Conservation (phyloP, 768 basidiomycete genomes). For the Pleurotus citrinopileatus region DNA sequence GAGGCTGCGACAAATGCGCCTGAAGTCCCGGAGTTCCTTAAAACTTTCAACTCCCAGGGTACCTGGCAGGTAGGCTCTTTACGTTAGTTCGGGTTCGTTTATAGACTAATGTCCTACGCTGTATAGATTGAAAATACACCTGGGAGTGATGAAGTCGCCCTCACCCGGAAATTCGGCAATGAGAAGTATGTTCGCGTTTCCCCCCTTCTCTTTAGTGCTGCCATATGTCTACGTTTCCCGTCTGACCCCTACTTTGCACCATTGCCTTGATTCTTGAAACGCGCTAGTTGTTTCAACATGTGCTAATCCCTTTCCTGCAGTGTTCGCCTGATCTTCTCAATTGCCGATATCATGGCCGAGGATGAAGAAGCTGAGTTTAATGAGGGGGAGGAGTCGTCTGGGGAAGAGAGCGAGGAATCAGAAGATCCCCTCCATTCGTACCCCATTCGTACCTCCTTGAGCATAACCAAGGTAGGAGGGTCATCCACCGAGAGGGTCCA, state of each 20-base stretch:
- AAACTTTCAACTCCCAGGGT: slow-evolving; percentile 66
- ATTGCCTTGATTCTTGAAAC: neutral
- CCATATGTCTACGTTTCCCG: neutral
- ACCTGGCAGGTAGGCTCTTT: slow-evolving; percentile 70
- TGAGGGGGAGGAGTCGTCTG: slow-evolving; percentile 32
- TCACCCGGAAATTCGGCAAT: slow-evolving; percentile 85
- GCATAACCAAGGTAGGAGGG: slow-evolving; percentile 74
- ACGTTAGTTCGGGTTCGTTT: neutral
- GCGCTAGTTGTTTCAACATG: neutral
- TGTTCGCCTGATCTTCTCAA: slow-evolving; percentile 89
- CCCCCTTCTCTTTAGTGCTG: neutral
- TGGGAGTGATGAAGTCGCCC: slow-evolving; percentile 78
- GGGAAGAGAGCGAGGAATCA: slow-evolving; percentile 20
- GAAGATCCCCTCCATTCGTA: slow-evolving; percentile 41
- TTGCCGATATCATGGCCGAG: slow-evolving; percentile 75
- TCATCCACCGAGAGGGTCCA: neutral
- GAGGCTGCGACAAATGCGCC: slow-evolving; percentile 42
- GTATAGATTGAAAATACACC: slow-evolving; percentile 62
- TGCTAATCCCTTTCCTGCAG: slow-evolving; percentile 36
- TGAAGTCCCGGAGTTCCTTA: slow-evolving; percentile 70
- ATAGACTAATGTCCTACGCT: neutral
- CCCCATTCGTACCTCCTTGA: slow-evolving; percentile 77
- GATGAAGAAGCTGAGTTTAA: slow-evolving; percentile 33
- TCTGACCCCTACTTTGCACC: slow-evolving; percentile 5
- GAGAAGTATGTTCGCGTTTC: slow-evolving; percentile 63